Conservation (phyloP, 1,284 basidiomycete species). For the Mycosarcoma mackinlayi region DNA sequence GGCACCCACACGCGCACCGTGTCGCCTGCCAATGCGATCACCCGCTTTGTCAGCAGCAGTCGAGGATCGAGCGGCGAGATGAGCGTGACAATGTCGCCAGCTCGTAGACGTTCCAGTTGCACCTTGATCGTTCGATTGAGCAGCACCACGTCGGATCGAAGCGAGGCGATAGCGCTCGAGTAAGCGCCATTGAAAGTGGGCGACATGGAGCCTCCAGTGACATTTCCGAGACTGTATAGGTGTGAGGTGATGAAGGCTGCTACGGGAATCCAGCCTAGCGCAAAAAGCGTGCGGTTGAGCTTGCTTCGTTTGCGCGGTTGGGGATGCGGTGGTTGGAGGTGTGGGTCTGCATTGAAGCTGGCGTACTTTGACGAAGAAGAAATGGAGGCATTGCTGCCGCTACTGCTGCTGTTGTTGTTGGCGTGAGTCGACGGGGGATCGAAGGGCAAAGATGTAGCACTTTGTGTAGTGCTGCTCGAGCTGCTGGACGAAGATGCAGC, state of each 20-base stretch:
- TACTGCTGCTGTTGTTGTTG: too few relatives aligned
- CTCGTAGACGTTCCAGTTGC: conserved; percentile 61
- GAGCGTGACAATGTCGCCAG: conserved; percentile 72
- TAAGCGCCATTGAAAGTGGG: conserved; percentile 46
- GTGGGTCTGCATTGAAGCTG: conserved; percentile 8
- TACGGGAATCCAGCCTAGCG: conserved; percentile 71
- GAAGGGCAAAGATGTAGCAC: conserved; percentile 1
- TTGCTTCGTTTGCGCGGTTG: conserved; percentile 4
- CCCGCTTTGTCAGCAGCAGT: conserved; percentile 71
- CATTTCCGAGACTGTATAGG: conserved; percentile 70
- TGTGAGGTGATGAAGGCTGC: conserved; percentile 71
- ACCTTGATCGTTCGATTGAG: conserved; percentile 70
- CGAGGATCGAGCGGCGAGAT: conserved; percentile 71
- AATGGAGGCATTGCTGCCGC: not conserved
- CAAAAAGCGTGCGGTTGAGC: conserved; percentile 18
- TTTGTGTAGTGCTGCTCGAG: not conserved
- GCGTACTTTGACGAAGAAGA: conserved; percentile 7
- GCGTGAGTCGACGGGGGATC: too few relatives aligned
- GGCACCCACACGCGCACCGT: conserved; percentile 68
- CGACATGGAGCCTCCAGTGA: conserved; percentile 69
- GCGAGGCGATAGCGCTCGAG: conserved; percentile 52
- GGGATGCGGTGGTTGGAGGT: conserved; percentile 1
- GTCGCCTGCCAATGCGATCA: conserved; percentile 72
- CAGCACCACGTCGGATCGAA: conserved; percentile 72
- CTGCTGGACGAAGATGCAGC: not conserved